Evolutionary conservation across 495 filamentous ascomycete genomes (phyloP).

Genomic region (Penicillium canariense): DNA sequence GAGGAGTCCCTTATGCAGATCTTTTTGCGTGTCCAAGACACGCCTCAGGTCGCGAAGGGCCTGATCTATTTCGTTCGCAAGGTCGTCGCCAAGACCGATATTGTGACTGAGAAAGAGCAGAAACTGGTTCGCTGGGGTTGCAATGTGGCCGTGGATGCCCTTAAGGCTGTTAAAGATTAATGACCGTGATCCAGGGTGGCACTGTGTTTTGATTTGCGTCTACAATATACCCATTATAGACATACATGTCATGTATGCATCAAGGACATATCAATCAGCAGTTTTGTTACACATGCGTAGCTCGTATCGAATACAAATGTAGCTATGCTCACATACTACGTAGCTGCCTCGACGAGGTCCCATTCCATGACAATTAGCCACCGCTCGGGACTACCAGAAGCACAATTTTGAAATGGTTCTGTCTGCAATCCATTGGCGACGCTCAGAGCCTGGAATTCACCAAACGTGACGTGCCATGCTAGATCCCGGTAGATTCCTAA

Average conservation of each 20-base stretch:
- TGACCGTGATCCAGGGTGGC: slow-evolving; percentile 1
- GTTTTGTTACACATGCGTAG: slow-evolving; percentile 5
- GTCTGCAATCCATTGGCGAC: background rate
- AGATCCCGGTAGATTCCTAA: slow-evolving; percentile 35
- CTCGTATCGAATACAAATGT: slow-evolving; percentile 1
- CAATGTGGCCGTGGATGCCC: slow-evolving; percentile 56
- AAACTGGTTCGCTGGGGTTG: slow-evolving; percentile 67
- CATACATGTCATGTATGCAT: slow-evolving; percentile 10
- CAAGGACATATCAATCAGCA: background rate
- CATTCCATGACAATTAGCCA: slow-evolving; percentile 47
- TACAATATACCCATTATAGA: slow-evolving; percentile 28
- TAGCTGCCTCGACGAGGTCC: slow-evolving; percentile 28
- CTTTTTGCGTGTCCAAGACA: slow-evolving; percentile 59
- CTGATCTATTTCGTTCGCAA: slow-evolving; percentile 77
- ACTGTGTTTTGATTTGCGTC: slow-evolving; percentile 15
- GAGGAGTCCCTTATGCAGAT: slow-evolving; percentile 59
- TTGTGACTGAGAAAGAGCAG: slow-evolving; percentile 61
- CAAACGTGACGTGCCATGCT: slow-evolving; percentile 35
- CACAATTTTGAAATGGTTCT: background rate
- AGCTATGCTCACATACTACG: background rate
- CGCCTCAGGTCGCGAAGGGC: slow-evolving; percentile 63
- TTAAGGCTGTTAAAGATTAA: slow-evolving; percentile 49
- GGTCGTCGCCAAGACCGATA: slow-evolving; percentile 69
- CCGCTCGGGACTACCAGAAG: background rate
- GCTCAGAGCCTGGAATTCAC: background rate